These are phyloP conservation scores for Citrus glauca DNA, from an alignment of 345 rosid species.

Conservation along the genomic window DNA sequence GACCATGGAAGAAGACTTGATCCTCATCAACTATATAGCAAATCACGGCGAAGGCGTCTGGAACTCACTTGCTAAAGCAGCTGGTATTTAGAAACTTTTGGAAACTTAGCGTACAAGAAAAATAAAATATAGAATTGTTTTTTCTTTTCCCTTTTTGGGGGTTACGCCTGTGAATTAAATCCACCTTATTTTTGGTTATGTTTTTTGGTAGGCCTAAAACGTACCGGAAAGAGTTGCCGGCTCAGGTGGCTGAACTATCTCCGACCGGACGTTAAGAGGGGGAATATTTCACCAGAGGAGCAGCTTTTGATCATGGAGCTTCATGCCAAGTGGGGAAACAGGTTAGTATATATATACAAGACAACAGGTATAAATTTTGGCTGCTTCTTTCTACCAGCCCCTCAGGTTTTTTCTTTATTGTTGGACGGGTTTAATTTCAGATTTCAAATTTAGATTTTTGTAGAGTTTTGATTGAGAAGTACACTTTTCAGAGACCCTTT, in stretches of 20 bases:
- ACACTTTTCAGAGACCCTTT: background rate
- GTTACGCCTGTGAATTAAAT: background rate
- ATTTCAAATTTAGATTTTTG: background rate
- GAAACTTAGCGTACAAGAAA: conserved; percentile 1
- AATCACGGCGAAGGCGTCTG: conserved; percentile 97
- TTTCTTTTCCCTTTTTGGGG: background rate
- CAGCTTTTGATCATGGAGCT: conserved; percentile 91
- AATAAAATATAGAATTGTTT: background rate
- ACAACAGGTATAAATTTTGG: background rate
- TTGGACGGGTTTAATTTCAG: background rate
- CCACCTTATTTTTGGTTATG: background rate
- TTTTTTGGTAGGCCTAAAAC: conserved; percentile 57
- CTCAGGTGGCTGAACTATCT: conserved; percentile 97
- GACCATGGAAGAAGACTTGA: conserved; percentile 95
- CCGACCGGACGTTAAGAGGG: conserved; percentile 89
- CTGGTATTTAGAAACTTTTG: conserved; percentile 41
- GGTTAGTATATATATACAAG: conserved; percentile 33
- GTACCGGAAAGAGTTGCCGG: conserved; percentile 97
- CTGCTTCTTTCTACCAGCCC: background rate
- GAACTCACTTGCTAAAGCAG: conserved; percentile 93
- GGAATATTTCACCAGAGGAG: conserved; percentile 88
- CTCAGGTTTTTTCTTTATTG: background rate
- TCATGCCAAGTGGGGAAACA: conserved; percentile 93
- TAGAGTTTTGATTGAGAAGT: background rate
- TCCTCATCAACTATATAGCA: conserved; percentile 80